Evolutionary conservation across 345 rosid species (phyloP), one percentile per base, ranked within the genome.

Genomic region (Sapria himalayana): DNA sequence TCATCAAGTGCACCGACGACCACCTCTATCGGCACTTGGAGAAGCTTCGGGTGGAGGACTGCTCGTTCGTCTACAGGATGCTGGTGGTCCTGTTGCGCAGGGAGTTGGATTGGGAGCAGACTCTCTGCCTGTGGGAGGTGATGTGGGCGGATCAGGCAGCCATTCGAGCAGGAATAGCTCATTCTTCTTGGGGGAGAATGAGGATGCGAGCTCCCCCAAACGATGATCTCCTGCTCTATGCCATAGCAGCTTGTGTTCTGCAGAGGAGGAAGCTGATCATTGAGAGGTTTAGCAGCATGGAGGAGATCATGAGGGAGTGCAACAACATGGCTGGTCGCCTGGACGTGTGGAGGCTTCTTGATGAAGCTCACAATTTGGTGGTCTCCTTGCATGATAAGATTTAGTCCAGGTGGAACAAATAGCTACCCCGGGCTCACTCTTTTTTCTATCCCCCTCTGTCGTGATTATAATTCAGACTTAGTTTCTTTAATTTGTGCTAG

Each of bases 121-220:
- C 94, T 1, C 69, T 86, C 17, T 71, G 92, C 48, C 81, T 86
- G 3, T 81, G 97, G 97, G 94, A 86, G 61, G 97, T 81, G 51
- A 68, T 81, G 64, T 86, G 97, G 97, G 94, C 97, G 0, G 85
- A 86, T 34, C 97, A 86, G 54, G 89, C 76, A 0, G 97, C 97
- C 0, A 72, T 81, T 39, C 63, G 81, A 24, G 77, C 73, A 0
- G 92, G 89, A 52, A 72, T 78, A 11, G 79, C 77, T 6, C 72
- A 58, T 56, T 75, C 96, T 1, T 65, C 85, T 1, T 68, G 94
- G 89, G 76, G 94, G 22, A 81, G 89, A 57, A 69, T 81, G 48
- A 54, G 94, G 63, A 56, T 65, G 22, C 55, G 94, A 46, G 96
- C 94, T 19, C 97, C 97, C 1, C 97, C 97, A 0, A 78, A 78